Evolutionary conservation across 192 early-diverging fungal species (phyloP).

Genomic region (Umbelopsis ramanniana): DNA sequence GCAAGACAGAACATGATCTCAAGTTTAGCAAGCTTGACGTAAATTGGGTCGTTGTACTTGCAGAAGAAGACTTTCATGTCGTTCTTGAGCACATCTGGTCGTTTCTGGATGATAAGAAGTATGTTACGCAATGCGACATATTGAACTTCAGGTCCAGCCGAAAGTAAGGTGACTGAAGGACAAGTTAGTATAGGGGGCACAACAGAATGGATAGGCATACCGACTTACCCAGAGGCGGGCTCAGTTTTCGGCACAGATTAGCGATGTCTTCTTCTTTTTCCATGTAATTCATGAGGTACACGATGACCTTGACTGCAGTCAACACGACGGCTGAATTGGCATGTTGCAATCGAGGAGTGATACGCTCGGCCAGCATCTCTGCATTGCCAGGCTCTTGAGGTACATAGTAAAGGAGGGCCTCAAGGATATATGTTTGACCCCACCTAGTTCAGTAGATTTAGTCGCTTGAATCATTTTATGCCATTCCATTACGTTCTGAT

Average conservation of each 20-base stretch:
- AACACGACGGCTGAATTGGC: slow-evolving; percentile 93
- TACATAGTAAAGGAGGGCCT: slow-evolving; percentile 88
- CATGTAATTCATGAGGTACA: slow-evolving; percentile 96
- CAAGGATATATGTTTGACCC: slow-evolving; percentile 94
- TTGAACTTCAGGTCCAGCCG: slow-evolving; percentile 91
- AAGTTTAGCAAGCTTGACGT: slow-evolving; percentile 97
- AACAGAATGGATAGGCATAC: neutral
- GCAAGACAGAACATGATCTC: slow-evolving; percentile 93
- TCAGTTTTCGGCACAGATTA: slow-evolving; percentile 80
- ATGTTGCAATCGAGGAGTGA: slow-evolving; percentile 89
- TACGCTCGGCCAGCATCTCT: slow-evolving; percentile 89
- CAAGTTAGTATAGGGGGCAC: neutral
- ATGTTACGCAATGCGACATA: slow-evolving; percentile 98
- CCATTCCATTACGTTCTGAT: neutral
- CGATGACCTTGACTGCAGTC: slow-evolving; percentile 84
- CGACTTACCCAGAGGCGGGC: slow-evolving; percentile 81
- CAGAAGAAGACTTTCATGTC: slow-evolving; percentile 99
- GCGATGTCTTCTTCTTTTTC: slow-evolving; percentile 75
- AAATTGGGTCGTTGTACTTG: slow-evolving; percentile 99
- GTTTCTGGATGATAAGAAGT: slow-evolving; percentile 87
- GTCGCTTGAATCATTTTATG: neutral
- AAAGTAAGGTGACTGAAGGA: slow-evolving; percentile 81
- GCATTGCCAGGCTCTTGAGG: slow-evolving; percentile 89
- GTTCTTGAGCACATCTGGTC: slow-evolving; percentile 86
- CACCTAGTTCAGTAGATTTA: slow-evolving; percentile 58